These are phyloP conservation scores for Kwoniella sp. DNA, from an alignment of 768 basidiomycete species.

Conservation along the genomic window DNA sequence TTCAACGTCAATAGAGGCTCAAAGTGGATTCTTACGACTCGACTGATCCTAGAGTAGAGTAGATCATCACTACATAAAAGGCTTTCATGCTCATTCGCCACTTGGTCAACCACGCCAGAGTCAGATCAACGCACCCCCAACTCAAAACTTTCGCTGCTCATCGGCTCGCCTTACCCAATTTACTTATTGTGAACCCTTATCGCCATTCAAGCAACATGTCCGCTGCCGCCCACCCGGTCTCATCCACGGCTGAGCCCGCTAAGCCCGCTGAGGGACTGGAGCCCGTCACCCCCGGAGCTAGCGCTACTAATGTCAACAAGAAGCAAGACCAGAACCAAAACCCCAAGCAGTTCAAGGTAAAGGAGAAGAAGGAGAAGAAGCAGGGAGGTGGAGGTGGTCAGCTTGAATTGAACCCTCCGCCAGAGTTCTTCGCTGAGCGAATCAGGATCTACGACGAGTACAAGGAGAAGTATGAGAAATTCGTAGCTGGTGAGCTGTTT, in stretches of 20 bases:
- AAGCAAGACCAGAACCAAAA: constrained; percentile 16
- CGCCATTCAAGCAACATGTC: constrained; percentile 36
- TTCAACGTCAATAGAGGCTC: background rate
- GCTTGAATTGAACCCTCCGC: constrained; percentile 63
- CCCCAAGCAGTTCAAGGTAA: constrained; percentile 44
- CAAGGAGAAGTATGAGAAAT: constrained; percentile 79
- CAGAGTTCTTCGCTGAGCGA: constrained; percentile 84
- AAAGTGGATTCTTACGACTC: background rate
- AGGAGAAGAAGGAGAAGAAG: constrained; percentile 53
- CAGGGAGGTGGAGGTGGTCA: constrained; percentile 38
- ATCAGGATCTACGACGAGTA: constrained; percentile 85
- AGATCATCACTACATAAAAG: constrained; percentile 4
- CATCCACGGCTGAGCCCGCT: constrained; percentile 48
- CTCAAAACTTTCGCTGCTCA: background rate
- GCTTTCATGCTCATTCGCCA: constrained; percentile 25
- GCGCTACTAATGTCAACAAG: constrained; percentile 22
- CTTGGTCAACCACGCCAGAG: constrained; percentile 1
- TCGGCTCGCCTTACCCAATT: constrained; percentile 7
- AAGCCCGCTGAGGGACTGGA: constrained; percentile 34
- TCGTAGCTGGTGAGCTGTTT: constrained; percentile 66
- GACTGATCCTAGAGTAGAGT: background rate
- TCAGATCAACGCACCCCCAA: background rate
- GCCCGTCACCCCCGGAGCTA: constrained; percentile 28
- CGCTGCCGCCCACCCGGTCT: constrained; percentile 53
- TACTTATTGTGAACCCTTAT: background rate